Percentiles rank a stretch among this genome's conserved stretches.
Conservation (phyloP, 352 stramenopile genomes). For the Halophytophthora polymorphica region DNA sequence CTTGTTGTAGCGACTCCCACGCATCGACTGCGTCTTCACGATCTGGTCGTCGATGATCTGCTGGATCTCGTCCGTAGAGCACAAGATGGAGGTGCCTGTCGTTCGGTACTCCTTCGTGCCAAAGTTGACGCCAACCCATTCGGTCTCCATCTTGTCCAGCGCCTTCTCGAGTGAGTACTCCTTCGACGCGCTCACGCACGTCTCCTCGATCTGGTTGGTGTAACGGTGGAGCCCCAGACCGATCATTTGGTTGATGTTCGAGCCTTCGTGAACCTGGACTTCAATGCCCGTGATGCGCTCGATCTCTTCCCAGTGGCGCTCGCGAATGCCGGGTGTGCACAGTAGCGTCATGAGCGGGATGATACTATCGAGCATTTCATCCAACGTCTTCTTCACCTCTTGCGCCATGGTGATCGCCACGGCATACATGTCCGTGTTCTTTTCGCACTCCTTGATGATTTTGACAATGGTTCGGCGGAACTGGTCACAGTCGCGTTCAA, state of each 20-base stretch:
- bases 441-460: conserved; percentile 90
- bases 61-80: conserved; percentile 89
- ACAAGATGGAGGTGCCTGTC: conserved; percentile 91
- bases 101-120: conserved; percentile 92
- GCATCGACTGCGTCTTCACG: conserved; percentile 95
- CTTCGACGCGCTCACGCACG: conserved; percentile 92
- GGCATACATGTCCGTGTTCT: conserved; percentile 81
- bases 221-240: conserved; percentile 85
- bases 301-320: conserved; percentile 93
- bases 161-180: conserved; percentile 93
- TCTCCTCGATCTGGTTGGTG: conserved; percentile 88
- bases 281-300: conserved; percentile 83
- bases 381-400: conserved; percentile 77
- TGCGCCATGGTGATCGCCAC: conserved; percentile 78
- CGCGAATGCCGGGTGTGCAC: conserved; percentile 89
- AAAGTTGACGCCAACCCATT: conserved; percentile 92
- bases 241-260: conserved; percentile 91
- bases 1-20: conserved; percentile 91
- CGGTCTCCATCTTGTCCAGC: conserved; percentile 92
- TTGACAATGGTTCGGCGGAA: conserved; percentile 87
- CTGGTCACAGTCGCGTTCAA: conserved; percentile 85
- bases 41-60: conserved; percentile 95
- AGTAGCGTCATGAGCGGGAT: conserved; percentile 91
- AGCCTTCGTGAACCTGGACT: conserved; percentile 87
- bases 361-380: conserved; percentile 87